These are phyloP conservation scores for Sextonia rubra DNA, from an alignment of 164 flowering plant species.

Conservation along the genomic window DNA sequence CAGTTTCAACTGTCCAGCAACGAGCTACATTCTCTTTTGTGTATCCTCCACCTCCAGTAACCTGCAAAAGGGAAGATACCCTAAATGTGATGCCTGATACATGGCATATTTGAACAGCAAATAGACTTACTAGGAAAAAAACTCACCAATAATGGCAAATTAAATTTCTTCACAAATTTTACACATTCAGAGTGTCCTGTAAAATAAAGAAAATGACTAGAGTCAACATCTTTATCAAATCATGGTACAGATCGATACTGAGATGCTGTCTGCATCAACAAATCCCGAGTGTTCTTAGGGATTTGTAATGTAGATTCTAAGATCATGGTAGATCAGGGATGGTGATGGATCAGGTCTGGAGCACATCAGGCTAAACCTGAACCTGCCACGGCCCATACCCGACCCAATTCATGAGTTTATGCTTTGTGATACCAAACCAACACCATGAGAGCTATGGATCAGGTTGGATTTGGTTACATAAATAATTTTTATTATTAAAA, in stretches of 20 bases:
- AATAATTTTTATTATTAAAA: too few relatives aligned
- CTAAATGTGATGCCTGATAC: background rate
- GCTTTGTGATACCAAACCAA: too few relatives aligned
- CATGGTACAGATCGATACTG: background rate
- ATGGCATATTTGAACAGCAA: background rate
- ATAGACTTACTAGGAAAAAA: slow-evolving; percentile 7
- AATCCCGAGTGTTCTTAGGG: too few relatives aligned
- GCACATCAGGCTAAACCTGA: too few relatives aligned
- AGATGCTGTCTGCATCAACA: too few relatives aligned
- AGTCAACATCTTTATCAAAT: background rate
- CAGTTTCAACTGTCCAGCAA: slow-evolving; percentile 98
- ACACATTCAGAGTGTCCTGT: slow-evolving; percentile 98
- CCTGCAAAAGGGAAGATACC: slow-evolving; percentile 38
- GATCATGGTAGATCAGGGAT: too few relatives aligned
- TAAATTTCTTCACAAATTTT: slow-evolving; percentile 84
- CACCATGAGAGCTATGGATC: too few relatives aligned
- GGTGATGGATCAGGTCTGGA: too few relatives aligned
- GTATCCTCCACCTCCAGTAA: slow-evolving; percentile 99
- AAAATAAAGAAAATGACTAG: background rate
- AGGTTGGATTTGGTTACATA: too few relatives aligned
- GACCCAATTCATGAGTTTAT: too few relatives aligned
- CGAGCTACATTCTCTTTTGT: slow-evolving; percentile 98
- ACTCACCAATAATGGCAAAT: slow-evolving; percentile 86
- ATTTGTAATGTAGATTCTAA: too few relatives aligned
- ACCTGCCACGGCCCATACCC: too few relatives aligned